Percentiles rank a stretch among this genome's conserved stretches.
Conservation (phyloP, 345 rosid species). For the Dipteronia sinensis region DNA sequence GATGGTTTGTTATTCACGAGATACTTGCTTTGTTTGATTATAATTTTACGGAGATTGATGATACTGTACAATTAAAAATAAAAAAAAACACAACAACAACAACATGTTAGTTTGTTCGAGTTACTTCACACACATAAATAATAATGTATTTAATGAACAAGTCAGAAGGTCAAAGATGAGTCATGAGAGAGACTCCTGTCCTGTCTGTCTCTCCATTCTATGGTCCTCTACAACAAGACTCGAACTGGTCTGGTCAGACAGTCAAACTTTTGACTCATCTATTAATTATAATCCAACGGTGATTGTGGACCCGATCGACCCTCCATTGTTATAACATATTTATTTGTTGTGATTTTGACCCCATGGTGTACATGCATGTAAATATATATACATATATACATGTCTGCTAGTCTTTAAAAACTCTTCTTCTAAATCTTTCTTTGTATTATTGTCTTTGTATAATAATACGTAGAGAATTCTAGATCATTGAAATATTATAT, state of each 20-base stretch:
- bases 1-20: conserved; percentile 33
- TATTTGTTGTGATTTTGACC: conserved; percentile 8
- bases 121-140: background rate
- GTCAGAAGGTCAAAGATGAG: conserved; percentile 62
- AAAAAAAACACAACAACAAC: background rate
- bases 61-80: too few relatives aligned
- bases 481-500: too few relatives aligned
- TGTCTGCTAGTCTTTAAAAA: conserved; percentile 5
- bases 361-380: background rate
- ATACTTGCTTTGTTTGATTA: conserved; percentile 16
- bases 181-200: conserved; percentile 26
- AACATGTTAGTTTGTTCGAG: background rate
- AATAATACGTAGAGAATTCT: too few relatives aligned
- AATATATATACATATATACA: too few relatives aligned
- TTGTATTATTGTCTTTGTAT: too few relatives aligned
- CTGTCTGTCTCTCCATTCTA: background rate
- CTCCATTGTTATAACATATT: conserved; percentile 19
- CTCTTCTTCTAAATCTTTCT: background rate
- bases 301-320: conserved; percentile 42
- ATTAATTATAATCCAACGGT: conserved; percentile 55
- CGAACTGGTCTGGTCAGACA: conserved; percentile 40
- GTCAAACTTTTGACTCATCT: conserved; percentile 47
- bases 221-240: background rate
- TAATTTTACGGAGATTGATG: background rate
- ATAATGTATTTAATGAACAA: conserved; percentile 26